phyloP scores from a whole-genome alignment of 345 rosid species.

The Rhizophora mangle region DNA sequence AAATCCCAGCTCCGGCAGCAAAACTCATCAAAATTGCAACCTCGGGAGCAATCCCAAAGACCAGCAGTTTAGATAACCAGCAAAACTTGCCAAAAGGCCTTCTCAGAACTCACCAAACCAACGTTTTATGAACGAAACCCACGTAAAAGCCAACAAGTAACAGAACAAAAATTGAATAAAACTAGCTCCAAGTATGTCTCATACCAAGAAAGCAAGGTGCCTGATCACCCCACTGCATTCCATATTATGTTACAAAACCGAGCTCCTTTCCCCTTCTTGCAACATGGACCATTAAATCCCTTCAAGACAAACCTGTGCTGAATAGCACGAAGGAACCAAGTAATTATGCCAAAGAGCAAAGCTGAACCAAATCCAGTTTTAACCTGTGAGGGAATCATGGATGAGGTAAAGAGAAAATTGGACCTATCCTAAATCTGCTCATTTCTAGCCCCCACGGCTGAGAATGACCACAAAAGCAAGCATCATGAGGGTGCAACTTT shows the following conservation, averaged over 20 bases:
- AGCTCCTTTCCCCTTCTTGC: constrained; percentile 19
- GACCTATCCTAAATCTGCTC: constrained; percentile 31
- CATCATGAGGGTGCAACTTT: constrained; percentile 37
- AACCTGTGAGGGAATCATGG: constrained; percentile 47
- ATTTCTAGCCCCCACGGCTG: constrained; percentile 26
- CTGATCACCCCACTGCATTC: constrained; percentile 18
- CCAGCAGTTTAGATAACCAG: constrained; percentile 22
- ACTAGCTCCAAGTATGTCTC: too few relatives aligned
- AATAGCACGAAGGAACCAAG: constrained; percentile 21
- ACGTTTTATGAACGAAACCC: constrained; percentile 5
- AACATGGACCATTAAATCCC: constrained; percentile 16
- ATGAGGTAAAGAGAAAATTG: constrained; percentile 42
- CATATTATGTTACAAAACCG: constrained; percentile 24
- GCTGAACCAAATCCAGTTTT: constrained; percentile 40
- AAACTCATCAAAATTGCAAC: constrained; percentile 39
- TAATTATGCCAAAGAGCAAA: constrained; percentile 46
- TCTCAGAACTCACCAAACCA: constrained; percentile 15
- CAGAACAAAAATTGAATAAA: too few relatives aligned
- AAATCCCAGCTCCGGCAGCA: constrained; percentile 38
- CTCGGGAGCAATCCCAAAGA: constrained; percentile 17
- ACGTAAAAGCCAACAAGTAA: too few relatives aligned
- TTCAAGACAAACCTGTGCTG: constrained; percentile 21
- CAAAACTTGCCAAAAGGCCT: constrained; percentile 17
- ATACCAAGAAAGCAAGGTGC: constrained; percentile 26
- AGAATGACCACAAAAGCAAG: constrained; percentile 29